A percentile compares a stretch with the other conserved stretches of the same genome.
Conservation (phyloP, 2,329 filamentous ascomycete species). For the Davidsoniella australis region DNA sequence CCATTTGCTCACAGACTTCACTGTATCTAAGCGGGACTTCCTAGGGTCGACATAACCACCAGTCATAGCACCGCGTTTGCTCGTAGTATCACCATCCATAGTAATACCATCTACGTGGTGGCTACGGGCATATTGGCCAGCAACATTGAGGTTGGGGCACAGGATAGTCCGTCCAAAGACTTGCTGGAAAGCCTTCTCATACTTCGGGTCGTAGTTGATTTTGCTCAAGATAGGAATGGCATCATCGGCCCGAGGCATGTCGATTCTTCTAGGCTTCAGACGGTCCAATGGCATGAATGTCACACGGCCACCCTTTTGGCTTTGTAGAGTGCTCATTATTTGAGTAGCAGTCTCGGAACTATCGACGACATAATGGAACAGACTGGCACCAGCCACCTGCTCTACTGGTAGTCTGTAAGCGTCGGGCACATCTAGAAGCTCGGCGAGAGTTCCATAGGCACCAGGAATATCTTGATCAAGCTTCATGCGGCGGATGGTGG, state of each 20-base stretch:
- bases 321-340: conserved; percentile 63
- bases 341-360: conserved; percentile 73
- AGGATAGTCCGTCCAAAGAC: conserved; percentile 93
- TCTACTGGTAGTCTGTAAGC: conserved; percentile 79
- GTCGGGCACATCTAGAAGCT: conserved; percentile 76
- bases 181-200: conserved; percentile 76
- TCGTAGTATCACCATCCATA: conserved; percentile 81
- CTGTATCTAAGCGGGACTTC: conserved; percentile 72
- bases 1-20: conserved; percentile 58
- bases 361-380: conserved; percentile 95
- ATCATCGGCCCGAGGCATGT: conserved; percentile 72
- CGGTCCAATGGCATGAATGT: conserved; percentile 91
- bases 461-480: conserved; percentile 64
- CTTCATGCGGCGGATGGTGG: conserved; percentile 72
- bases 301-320: conserved; percentile 65
- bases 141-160: conserved; percentile 75
- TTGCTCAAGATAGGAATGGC: conserved; percentile 77
- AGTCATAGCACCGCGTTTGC: conserved; percentile 88
- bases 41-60: conserved; percentile 84
- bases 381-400: conserved; percentile 75
- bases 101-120: conserved; percentile 89
- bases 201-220: conserved; percentile 58
- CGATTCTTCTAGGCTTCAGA: conserved; percentile 50
- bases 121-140: conserved; percentile 78
- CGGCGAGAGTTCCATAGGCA: conserved; percentile 81